phyloP scores from a whole-genome alignment of 208 protist genomes.

The Kentomonas sorsogonicus region DNA sequence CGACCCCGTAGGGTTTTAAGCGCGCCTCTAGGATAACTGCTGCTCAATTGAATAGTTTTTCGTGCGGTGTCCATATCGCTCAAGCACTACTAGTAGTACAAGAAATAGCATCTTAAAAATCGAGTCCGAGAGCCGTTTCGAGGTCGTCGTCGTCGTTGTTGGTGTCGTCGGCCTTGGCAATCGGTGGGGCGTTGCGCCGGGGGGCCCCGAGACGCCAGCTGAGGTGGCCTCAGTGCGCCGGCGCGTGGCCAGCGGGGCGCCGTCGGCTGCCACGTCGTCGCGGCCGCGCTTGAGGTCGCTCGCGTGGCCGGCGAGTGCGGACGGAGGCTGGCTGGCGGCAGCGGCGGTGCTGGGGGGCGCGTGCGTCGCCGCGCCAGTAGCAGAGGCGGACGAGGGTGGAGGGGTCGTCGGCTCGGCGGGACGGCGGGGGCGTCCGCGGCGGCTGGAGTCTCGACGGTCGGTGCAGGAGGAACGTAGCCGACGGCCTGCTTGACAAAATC shows the following conservation, averaged over 20 bases:
- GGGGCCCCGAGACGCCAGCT: no score
- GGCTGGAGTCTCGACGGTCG: background rate
- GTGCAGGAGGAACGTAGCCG: slow-evolving; percentile 38
- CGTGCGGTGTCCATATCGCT: no score
- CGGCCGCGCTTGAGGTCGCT: background rate
- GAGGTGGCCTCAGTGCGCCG: no score
- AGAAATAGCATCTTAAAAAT: slow-evolving; percentile 41
- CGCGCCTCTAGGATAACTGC: no score
- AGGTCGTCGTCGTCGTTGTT: slow-evolving; percentile 38
- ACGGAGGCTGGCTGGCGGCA: background rate
- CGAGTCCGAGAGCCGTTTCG: slow-evolving; percentile 69
- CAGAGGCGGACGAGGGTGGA: no score
- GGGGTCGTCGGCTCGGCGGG: no score
- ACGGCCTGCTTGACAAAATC: slow-evolving; percentile 65
- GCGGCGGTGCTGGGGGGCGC: background rate
- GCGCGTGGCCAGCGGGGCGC: background rate
- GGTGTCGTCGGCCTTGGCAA: background rate
- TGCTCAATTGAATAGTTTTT: no score
- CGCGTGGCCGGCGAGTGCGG: background rate
- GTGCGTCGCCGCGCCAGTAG: background rate
- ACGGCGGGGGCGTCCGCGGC: background rate
- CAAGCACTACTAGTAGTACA: slow-evolving; percentile 18
- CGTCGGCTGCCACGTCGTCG: background rate
- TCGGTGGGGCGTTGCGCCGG: background rate
- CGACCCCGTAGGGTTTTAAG: no score